Evolutionary conservation across 371 early-diverging fungal species (phyloP), one percentile per base, ranked within the genome.

Genomic region (Mucor piriformis): DNA sequence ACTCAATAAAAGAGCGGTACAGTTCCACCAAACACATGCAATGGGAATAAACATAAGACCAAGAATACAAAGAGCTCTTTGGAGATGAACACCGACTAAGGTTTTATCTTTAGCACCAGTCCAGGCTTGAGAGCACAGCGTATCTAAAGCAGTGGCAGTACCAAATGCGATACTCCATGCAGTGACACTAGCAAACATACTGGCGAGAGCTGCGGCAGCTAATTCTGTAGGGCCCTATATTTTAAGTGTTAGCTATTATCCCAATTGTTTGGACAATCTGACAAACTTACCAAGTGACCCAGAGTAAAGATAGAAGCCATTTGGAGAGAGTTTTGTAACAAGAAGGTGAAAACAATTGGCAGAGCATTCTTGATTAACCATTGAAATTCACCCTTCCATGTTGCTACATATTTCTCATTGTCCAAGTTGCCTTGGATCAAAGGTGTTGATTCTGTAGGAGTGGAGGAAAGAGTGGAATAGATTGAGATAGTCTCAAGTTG

Each of bases 111-210:
- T 70, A 7, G 85, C 75, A 0, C 87, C 92, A 1, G 95, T 94
- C 72, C 81, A 92, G 8, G 93, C 86, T 72, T 95, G 95, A 13
- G 92, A 88, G 62, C 93, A 93, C 15, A 95, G 75, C 3, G 94
- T 93, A 68, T 95, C 95, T 24, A 95, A 75, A 0, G 90, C 93
- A 27, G 90, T 82, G 4, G 89, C 84, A 54, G 88, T 79, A 13
- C 92, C 92, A 29, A 88, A 83, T 8, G 89, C 86, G 34, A 92
- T 74, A 16, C 54, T 56, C 79, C 84, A 87, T 21, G 92, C 92
- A 13, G 92, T 87, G 6, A 94, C 90, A 47, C 87, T 88, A 20
- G 88, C 88, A 61, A 87, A 88, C 89, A 92, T 88, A 54, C 82
- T 81, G 3, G 91, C 79, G 13, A 93, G 72, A 2, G 91, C 83